These are phyloP conservation scores for Setaria viridis DNA, from an alignment of 202 grass and related monocot genomes.

Conservation along the genomic window DNA sequence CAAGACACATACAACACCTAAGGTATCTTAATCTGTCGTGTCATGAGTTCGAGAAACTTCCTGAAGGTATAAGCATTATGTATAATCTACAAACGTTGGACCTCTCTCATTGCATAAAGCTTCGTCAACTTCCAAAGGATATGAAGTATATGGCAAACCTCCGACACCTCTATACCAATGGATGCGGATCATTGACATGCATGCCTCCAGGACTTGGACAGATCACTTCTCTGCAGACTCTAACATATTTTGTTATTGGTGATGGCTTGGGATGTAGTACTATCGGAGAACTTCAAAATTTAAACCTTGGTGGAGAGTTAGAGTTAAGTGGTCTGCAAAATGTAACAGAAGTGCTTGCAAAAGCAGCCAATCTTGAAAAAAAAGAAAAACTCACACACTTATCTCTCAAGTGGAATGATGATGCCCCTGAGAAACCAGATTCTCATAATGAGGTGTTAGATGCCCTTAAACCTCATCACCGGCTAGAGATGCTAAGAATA, in stretches of 20 bases:
- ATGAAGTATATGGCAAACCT: slow-evolving; percentile 52
- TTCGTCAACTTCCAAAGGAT: not conserved
- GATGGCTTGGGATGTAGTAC: not conserved
- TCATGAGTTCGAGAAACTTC: no score
- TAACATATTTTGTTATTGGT: slow-evolving; percentile 47
- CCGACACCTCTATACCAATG: slow-evolving; percentile 34
- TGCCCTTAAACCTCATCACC: no score
- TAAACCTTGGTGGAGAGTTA: slow-evolving; percentile 28
- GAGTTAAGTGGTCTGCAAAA: no score
- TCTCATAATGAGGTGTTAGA: no score
- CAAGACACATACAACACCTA: no score
- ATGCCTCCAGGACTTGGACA: slow-evolving; percentile 45
- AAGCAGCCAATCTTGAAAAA: no score
- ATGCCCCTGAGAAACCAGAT: no score
- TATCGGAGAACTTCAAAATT: slow-evolving; percentile 13
- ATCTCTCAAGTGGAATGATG: no score
- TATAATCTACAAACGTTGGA: slow-evolving; percentile 49
- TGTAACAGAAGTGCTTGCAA: no score
- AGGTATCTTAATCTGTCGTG: not conserved
- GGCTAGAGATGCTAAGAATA: no score
- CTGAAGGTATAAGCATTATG: not conserved
- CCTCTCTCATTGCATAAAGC: rapidly evolving
- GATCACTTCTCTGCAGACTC: slow-evolving; percentile 45
- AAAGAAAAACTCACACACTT: no score
- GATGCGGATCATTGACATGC: not conserved